Base-by-base conservation (phyloP, 768 basidiomycete species). In the Tephrocybe sp. region DNA sequence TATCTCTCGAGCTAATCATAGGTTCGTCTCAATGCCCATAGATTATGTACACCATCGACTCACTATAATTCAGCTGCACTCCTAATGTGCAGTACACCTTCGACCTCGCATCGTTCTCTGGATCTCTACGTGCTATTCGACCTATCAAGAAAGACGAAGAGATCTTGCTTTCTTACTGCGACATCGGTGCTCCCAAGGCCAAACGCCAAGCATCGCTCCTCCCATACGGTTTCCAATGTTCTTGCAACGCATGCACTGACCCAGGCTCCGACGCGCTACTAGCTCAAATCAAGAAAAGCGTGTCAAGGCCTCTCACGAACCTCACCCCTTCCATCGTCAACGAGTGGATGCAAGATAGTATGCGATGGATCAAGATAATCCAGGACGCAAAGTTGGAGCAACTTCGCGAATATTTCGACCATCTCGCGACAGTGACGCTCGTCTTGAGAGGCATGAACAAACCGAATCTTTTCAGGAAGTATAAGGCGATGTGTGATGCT, bases 121-220 rank as follows among this genome's bases (percentile, higher is more conserved):
- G 22, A 10, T 24, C 23, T 12, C 40, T 48, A 1, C 22, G 25
- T 4, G 47, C 47, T 1, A 11, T 48, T 6, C 49, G 49, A 13
- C 23, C 36, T n/a, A 50, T 50, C 19, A 40, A 50, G 27, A 25
- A 24, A 5, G 43, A 34, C 27, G 49, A 50, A 38, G 49, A 50
- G 25, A 22, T 49, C 8, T 25, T 21, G 22, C 13, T 49, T 9
- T 19, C 3, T 18, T 49, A 49, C 23, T 25, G 21, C 19, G 15
- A 3, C 23, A n/a, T 8, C 1, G 24, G 9, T 18, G 22, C 4
- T 1, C 41, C 48, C 23, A 36, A 18, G 15, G 40, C 48, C 3
- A 6, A 42, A 19, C 48, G 48, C 10, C 48, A 49, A 25, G 42
- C 18, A 22, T 1, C 7, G 0, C 48, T 49, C 33, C 30, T 9